These are phyloP conservation scores for Sphagnum tenellum DNA, from an alignment of 225 moss, liverwort and hornwort species.

Conservation along the genomic window DNA sequence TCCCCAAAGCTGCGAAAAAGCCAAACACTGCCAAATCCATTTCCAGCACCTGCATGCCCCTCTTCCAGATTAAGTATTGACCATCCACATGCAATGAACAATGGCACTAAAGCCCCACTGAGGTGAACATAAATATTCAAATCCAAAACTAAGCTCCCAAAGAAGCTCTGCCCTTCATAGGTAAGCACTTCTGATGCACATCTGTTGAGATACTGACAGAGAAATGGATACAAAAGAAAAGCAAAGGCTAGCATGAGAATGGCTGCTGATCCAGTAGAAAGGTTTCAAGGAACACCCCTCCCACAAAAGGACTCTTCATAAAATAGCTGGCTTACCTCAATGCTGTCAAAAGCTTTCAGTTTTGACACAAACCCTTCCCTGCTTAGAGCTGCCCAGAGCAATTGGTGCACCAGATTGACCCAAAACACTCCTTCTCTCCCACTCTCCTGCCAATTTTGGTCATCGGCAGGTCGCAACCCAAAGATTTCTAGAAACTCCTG, in stretches of 20 bases:
- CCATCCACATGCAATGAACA: slow-evolving; percentile 1
- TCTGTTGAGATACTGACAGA: no score
- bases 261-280: no score
- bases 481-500: slow-evolving; percentile 42
- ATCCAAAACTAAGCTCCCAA: no score
- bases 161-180: no score
- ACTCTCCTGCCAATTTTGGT: slow-evolving; percentile 34
- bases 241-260: no score
- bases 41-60: slow-evolving; percentile 35
- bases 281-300: no score
- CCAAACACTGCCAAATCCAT: slow-evolving; percentile 48
- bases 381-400: slow-evolving; percentile 46
- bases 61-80: not conserved
- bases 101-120: no score
- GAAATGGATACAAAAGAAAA: no score
- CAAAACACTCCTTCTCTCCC: slow-evolving; percentile 48
- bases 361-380: slow-evolving; percentile 51
- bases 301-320: no score
- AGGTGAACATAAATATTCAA: no score
- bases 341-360: slow-evolving; percentile 40
- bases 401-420: slow-evolving; percentile 45
- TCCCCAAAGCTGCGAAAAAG: slow-evolving; percentile 52
- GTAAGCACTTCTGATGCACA: no score
- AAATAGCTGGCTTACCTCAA: slow-evolving; percentile 25
- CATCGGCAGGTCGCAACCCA: slow-evolving; percentile 47